Evolutionary conservation across 805 yeast genomes (phyloP), one percentile per base, ranked within the genome.

Genomic region (Wickerhamomyces strasburgensis): DNA sequence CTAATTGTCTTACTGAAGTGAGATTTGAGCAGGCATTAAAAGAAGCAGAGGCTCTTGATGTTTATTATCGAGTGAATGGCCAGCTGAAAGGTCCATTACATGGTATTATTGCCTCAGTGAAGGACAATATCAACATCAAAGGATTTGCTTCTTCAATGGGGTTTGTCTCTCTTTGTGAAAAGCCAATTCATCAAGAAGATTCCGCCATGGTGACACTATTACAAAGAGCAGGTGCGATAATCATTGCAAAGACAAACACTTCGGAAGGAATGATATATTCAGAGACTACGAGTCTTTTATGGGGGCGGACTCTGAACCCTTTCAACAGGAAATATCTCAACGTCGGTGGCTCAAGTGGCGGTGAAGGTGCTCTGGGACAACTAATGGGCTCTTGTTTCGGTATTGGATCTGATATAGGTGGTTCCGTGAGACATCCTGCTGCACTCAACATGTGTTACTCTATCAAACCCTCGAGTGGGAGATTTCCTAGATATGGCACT

Each of bases 291-390:
- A 65, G 64, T 46, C 58, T 63, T 38, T 43, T 72, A 16, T 66
- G 52, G 35, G 78, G 78, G 3, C 52, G 58, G 16, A 68, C 75
- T 47, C 60, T 77, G 52, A 82, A 78, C 54, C 72, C 84, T 17
- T 62, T 66, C 51, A 78, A 78, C 56, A 75, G 75, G 64, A 57
- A 80, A 80, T 47, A 63, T 78, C 27, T 59, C 67, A 19, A 62
- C 78, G 41, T 72, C 82, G 86, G 87, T 44, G 87, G 87, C n/a
- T 76, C 84, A 1, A 75, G 84, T 4, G 80, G 83, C 26, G 87
- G 87, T 43, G 87, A 80, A 56, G 84, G 85, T 45, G 77, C 83
- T 0, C 54, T 75, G 42, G 72, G 78, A 35, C 75, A 72, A 2
- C 67, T 74, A 54, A 73, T 68, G 37, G 85, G 76, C 5, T 74